Evolutionary conservation across 257 asterid species (phyloP).

Genomic region (Mitragyna speciosa): DNA sequence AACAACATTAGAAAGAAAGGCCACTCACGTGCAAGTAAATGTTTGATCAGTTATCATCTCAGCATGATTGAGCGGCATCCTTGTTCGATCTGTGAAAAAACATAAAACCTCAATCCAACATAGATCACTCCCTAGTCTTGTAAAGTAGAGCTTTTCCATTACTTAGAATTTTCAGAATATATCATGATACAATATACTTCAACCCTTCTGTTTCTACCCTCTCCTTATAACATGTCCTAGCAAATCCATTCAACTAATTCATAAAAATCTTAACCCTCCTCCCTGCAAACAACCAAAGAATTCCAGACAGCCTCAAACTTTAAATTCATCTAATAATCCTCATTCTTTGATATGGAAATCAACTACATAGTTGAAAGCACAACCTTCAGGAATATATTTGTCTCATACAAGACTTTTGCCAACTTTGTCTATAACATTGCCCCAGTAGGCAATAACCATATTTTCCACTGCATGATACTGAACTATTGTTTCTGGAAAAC

Average conservation of each 20-base stretch:
- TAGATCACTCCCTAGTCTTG: neutral
- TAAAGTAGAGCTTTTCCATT: neutral
- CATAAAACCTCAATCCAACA: conserved; percentile 11
- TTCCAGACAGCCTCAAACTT: neutral
- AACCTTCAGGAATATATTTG: neutral
- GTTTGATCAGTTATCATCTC: conserved; percentile 72
- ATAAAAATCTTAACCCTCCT: neutral
- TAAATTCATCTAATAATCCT: neutral
- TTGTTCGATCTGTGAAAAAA: conserved; percentile 65
- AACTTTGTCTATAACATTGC: neutral
- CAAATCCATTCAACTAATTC: neutral
- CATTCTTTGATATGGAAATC: neutral
- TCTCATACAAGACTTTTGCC: neutral
- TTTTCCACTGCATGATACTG: neutral
- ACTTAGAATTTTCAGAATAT: too few relatives aligned
- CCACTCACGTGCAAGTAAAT: conserved; percentile 72
- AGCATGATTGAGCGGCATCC: conserved; percentile 70
- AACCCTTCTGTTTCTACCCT: neutral
- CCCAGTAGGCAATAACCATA: neutral
- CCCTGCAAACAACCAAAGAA: too few relatives aligned
- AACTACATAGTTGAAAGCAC: neutral
- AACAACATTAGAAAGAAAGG: neutral
- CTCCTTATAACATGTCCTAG: neutral
- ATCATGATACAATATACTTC: neutral
- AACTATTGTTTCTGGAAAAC: neutral